These are phyloP conservation scores for Vitellaria paradoxa DNA, from an alignment of 179 eudicot species.

Conservation along the genomic window DNA sequence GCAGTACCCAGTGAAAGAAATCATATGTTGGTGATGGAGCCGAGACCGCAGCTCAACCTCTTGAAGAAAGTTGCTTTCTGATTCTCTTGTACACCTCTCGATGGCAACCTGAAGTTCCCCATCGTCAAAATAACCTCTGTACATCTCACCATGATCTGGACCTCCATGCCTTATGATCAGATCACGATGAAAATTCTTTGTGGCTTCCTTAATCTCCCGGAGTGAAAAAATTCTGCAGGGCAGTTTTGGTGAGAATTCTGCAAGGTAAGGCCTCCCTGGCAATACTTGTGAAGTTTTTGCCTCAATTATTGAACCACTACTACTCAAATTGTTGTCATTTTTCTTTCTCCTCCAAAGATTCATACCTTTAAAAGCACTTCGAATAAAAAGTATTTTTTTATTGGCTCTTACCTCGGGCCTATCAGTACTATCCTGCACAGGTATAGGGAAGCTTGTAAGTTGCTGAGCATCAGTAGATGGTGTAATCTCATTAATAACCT, in stretches of 20 bases:
- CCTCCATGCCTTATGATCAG: background rate
- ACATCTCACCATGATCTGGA: background rate
- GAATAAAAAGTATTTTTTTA: background rate
- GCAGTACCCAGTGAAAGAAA: constrained; percentile 20
- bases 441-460: background rate
- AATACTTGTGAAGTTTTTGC: background rate
- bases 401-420: background rate
- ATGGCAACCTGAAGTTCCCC: constrained; percentile 10
- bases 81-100: background rate
- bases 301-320: constrained; percentile 1
- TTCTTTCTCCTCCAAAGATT: constrained; percentile 6
- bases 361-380: constrained; percentile 5
- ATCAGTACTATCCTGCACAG: background rate
- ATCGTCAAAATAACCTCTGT: constrained; percentile 9
- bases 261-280: background rate
- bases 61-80: background rate
- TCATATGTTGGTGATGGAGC: constrained; percentile 7
- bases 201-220: background rate
- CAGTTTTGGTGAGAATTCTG: background rate
- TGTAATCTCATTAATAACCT: background rate
- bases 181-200: constrained; percentile 6
- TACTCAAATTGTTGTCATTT: background rate
- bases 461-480: background rate
- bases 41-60: constrained; percentile 9
- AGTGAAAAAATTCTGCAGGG: background rate